Base-by-base conservation (phyloP, 495 filamentous ascomycete species). In the Aspergillus ellipticus region DNA sequence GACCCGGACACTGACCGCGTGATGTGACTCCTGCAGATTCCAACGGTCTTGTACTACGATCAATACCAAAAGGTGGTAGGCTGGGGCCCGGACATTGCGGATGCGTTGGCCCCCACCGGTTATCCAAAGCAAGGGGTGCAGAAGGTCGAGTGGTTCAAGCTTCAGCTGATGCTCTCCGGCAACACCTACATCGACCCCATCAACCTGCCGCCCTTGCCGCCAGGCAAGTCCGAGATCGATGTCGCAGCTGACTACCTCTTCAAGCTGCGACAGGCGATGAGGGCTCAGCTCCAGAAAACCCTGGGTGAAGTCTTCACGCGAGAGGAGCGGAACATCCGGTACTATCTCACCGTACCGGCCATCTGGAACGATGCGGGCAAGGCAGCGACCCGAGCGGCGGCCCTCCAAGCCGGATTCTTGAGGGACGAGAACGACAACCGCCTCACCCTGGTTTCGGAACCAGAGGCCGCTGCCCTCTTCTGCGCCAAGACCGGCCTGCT, bases 311-410 rank as follows among this genome's bases (percentile, higher is more conserved):
- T 89, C 0, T 88, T 89, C 67, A 87, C 85, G 56, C 79, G 87
- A 60, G 87, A 90, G 68, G 87, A 90, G 71, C 84, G 85, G 62
- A 89, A 89, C 66, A 90, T 89, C 63, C 74, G 82, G 43, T 89
- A 90, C 65, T 90, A 86, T 66, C 75, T 90, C 39, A 89, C 87
- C 2, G 87, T 90, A 21, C 87, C 87, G 3, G 87, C 87, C 35
- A 89, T 90, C 60, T 90, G 87, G 87, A 89, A 90, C 56, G 87
- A 90, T 72, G 87, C 87, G 8, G 87, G 85, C 37, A 90, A 90
- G 70, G 87, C 87, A 20, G 87, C 87, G 13, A 90, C 87, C 16
- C 82, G 87, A 57, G 83, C 86, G 9, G 87, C 87, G 17, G 87
- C 87, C 49, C 88, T 90, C 45, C 87, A 90, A 65, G 87, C 87